Evolutionary conservation across 257 asterid genomes (phyloP), one percentile per base, ranked within the genome.

Genomic region (Plectranthus barbatus): DNA sequence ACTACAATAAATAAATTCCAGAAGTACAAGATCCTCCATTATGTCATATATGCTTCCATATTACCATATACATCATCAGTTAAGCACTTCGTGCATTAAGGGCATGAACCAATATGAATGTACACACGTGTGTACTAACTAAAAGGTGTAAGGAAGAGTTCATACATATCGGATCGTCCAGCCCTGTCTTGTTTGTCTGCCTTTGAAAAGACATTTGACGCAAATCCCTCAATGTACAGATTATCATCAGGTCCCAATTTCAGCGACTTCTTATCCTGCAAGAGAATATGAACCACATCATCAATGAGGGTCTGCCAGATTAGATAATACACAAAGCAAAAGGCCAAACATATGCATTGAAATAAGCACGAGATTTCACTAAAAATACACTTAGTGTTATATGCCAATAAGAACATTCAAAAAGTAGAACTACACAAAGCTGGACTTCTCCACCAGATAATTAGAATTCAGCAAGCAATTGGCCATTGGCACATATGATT

Each of bases 151-250:
- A 31, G 37, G 34, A 67, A 64, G 71, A 47, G 31, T 47, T 42
- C 92, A 15, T 81, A 91, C 96, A 86, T 67, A 74, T 88, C 98
- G 33, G 98, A 82, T 66, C 92, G 85, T 9, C 87, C 96, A 33
- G 96, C 85, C 59, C 94, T 86, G 67, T 93, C 99, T 76, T 93
- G 99, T 73, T 93, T 93, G 81, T 93, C 99, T 36, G 97, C 99
- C 79, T 80, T 93, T 0, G 91, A 62, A 52, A 93, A 93, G 72
- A 93, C 95, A 69, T 69, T 90, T 80, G 66, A 79, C 71, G 97
- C 96, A 67, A 93, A 93, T 23, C 97, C 99, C 77, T 93, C 99
- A 66, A 93, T 58, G 49, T 93, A 90, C 20, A 90, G 79, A 57
- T 82, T 55, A 64, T 90, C 99, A 60, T 93, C 97, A 45, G 99